A percentile compares a stretch with the other conserved stretches of the same genome.
Evolutionary conservation across 75 land plant genomes (phyloP).

Genomic region (Ceratopteris richardii): DNA sequence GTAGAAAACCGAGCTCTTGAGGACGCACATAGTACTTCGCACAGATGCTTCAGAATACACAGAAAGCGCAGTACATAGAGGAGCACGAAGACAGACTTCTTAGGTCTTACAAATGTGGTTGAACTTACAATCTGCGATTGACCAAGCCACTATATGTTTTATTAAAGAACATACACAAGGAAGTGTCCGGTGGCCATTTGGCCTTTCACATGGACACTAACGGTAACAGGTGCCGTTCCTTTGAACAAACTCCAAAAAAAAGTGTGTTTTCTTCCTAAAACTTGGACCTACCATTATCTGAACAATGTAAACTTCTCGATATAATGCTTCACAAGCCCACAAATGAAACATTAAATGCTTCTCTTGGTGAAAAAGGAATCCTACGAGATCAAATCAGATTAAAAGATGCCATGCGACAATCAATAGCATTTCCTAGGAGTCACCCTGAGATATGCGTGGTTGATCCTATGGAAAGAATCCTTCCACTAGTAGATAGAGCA

Average conservation of each 20-base stretch:
- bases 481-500: conserved; percentile 77
- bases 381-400: conserved; percentile 35
- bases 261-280: conserved; percentile 59
- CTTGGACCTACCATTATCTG: conserved; percentile 34
- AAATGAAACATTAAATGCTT: conserved; percentile 71
- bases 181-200: too few relatives aligned
- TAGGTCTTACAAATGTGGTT: too few relatives aligned
- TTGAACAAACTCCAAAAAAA: conserved; percentile 44
- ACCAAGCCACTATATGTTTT: too few relatives aligned
- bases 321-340: conserved; percentile 83
- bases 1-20: too few relatives aligned
- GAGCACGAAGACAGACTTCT: too few relatives aligned
- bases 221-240: conserved; percentile 95
- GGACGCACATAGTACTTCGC: too few relatives aligned
- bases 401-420: conserved; percentile 53
- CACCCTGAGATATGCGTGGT: conserved; percentile 44
- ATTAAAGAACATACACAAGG: too few relatives aligned
- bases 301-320: conserved; percentile 60
- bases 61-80: too few relatives aligned
- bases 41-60: too few relatives aligned
- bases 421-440: conserved; percentile 49
- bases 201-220: too few relatives aligned
- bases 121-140: too few relatives aligned
- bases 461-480: conserved; percentile 61
- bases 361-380: conserved; percentile 11